Percentiles rank a stretch among this genome's conserved stretches.
Evolutionary conservation across 345 rosid genomes (phyloP).

Genomic region (Eucalyptus sp.): DNA sequence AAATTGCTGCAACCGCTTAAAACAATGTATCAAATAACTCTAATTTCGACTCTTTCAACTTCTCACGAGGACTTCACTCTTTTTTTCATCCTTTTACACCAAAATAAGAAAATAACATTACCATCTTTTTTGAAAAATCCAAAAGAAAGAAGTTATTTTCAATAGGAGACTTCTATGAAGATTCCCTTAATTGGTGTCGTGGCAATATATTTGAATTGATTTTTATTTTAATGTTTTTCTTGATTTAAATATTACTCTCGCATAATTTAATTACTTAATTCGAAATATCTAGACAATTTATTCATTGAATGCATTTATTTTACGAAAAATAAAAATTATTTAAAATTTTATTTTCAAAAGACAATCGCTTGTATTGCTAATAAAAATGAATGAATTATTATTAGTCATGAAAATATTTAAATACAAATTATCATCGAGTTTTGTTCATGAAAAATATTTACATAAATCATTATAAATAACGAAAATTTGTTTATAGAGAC

Average conservation of each 20-base stretch:
- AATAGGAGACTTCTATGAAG: background rate
- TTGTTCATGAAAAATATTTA: no score
- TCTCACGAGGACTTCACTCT: background rate
- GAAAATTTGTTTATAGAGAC: no score
- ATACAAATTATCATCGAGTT: no score
- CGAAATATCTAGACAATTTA: background rate
- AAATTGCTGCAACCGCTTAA: background rate
- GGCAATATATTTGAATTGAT: background rate
- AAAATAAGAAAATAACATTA: background rate
- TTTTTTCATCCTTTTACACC: background rate
- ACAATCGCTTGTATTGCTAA: fast-evolving
- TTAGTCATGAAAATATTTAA: fast-evolving
- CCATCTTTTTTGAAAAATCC: background rate
- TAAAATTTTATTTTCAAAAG: no score
- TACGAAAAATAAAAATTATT: no score
- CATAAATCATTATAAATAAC: no score
- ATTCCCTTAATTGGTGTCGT: background rate
- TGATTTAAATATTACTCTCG: background rate
- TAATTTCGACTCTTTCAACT: background rate
- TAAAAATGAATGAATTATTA: no score
- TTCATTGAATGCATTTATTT: background rate
- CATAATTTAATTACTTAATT: background rate
- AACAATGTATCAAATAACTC: background rate
- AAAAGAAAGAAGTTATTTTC: background rate
- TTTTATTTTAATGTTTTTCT: background rate